These are phyloP conservation scores for Dryadomyces quercivorus DNA, from an alignment of 2,329 filamentous ascomycete genomes.

Conservation along the genomic window DNA sequence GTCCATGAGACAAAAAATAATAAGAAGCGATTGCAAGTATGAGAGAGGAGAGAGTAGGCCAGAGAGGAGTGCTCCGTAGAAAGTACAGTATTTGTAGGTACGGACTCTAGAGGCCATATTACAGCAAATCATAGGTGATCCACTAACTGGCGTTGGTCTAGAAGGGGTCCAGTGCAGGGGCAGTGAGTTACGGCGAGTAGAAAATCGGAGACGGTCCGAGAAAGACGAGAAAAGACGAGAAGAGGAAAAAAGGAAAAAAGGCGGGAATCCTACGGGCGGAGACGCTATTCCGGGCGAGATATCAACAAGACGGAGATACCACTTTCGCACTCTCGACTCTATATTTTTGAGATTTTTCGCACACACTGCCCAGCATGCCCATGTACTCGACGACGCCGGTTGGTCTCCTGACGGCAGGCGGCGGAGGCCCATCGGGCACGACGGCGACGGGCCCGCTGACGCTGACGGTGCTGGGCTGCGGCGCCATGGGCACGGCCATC, in stretches of 20 bases:
- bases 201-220: no score
- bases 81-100: no score
- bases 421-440: neutral
- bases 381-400: neutral
- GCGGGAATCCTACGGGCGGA: neutral
- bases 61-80: no score
- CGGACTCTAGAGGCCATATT: no score
- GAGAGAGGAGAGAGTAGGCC: no score
- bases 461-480: constrained; percentile 71
- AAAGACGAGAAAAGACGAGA: no score
- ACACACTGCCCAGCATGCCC: neutral
- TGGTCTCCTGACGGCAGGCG: neutral
- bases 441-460: constrained; percentile 35
- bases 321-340: no score
- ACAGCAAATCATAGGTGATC: neutral
- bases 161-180: neutral
- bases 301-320: neutral
- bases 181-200: neutral
- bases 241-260: neutral
- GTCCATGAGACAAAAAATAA: neutral
- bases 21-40: neutral
- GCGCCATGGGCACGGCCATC: constrained; percentile 78
- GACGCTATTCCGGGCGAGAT: no score
- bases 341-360: no score
- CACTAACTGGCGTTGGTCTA: neutral